Conservation (phyloP, 108 stramenopile species). For the Pseudonitzschia delicatissima region DNA sequence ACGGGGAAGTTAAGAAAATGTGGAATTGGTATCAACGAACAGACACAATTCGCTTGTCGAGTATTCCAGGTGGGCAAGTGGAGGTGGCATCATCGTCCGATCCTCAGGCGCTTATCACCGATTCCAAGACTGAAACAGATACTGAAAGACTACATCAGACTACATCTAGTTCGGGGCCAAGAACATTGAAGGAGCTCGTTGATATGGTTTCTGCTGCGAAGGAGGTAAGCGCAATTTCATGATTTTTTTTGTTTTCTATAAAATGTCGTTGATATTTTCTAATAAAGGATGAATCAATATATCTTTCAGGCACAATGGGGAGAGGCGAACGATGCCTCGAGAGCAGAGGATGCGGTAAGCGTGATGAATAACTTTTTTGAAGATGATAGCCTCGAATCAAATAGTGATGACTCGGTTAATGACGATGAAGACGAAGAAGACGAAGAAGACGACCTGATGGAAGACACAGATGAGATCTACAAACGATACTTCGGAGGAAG, state of each 20-base stretch:
- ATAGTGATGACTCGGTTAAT: constrained; percentile 36
- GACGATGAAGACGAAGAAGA: constrained; percentile 49
- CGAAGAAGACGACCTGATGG: constrained; percentile 21
- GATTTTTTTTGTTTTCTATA: too few relatives aligned
- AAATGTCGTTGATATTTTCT: too few relatives aligned
- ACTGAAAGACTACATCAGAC: background rate
- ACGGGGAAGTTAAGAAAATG: constrained; percentile 72
- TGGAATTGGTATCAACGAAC: constrained; percentile 59
- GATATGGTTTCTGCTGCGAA: constrained; percentile 66
- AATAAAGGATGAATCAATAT: background rate
- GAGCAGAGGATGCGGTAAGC: constrained; percentile 31
- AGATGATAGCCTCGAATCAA: constrained; percentile 35
- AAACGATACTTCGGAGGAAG: constrained; percentile 35
- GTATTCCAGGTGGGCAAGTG: constrained; percentile 13
- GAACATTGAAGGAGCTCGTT: constrained; percentile 52
- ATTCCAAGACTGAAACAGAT: background rate
- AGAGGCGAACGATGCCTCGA: constrained; percentile 28
- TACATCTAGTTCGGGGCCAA: constrained; percentile 14
- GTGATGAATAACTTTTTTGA: constrained; percentile 42
- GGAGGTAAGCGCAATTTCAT: constrained; percentile 32
- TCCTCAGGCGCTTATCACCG: background rate
- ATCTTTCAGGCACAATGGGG: constrained; percentile 64
- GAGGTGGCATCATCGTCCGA: constrained; percentile 11
- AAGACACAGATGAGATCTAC: constrained; percentile 30
- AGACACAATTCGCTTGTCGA: constrained; percentile 16